Evolutionary conservation across 148 eudicot species (phyloP), one percentile per base, ranked within the genome.

Genomic region (Talinum fruticosum): DNA sequence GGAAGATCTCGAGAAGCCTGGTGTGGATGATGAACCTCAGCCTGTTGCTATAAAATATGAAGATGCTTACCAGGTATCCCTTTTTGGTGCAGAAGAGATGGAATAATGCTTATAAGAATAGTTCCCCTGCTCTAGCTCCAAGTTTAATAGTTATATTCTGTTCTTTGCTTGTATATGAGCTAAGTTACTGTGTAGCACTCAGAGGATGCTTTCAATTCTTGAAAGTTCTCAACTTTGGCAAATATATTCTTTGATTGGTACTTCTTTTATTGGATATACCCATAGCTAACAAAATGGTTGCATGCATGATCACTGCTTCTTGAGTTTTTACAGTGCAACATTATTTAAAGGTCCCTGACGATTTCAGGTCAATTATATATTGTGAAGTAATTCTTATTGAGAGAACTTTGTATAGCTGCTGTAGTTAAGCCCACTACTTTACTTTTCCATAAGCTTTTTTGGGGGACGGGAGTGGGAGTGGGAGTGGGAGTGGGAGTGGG

Each of bases 1-100:
- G 77, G 99, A 96, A 84, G 99, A 96, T 85, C 99, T 96, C 82
- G 99, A 96, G 90, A 96, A 96, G 81, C 99, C 99, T 83, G 99
- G 99, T 69, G 97, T 96, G 34, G 99, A 96, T 86, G 99, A 96
- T 84, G 99, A 96, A 73, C 99, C 99, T 72, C 99, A 90, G 80
- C 85, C 97, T 75, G 99, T 96, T 72, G 97, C 85, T 51, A 64
- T 85, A 67, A 96, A 93, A 83, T 93, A 96, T 84, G 97, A 96
- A 82, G 99, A 96, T 90, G 99, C 99, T 59, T 96, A 93, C 77
- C 99, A 93, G 99, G 99, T 86, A 49, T 24, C 24, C 75, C 16
- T n/a, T 34, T 66, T 77, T 57, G 13, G 36, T 44, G 18, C 6
- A 2, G 4, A 69, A 38, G 8, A 38, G 29, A 26, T 15, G n/a